Base-by-base conservation (phyloP, 1,284 basidiomycete genomes). In the Xanthoconium separans region DNA sequence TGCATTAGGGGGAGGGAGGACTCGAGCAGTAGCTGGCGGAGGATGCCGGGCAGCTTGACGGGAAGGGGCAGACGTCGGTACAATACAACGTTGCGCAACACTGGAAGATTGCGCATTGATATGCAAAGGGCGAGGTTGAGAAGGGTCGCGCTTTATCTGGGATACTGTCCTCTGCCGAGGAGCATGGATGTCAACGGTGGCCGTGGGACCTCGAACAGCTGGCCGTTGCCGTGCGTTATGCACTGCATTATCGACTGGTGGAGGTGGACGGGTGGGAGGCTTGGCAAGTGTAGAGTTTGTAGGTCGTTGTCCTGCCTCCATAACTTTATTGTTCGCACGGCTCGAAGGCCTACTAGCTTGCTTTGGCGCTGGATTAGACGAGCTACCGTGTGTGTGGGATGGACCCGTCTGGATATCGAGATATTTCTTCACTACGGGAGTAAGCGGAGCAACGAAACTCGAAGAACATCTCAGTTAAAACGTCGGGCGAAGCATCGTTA, bases 381-480 rank as follows among this genome's bases (percentile, higher is more conserved):
- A 44, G 31, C 16, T 9, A 31, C 29, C 27, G 16, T 47, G 45
- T 29, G n/a, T 9, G 31, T 30, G 27, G 16, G 42, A 44, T 18
- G 58, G 54, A 6, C 71, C 66, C 2, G 62, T 24, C 55, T 78
- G 78, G 48, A 93, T 77, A 57, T 88, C 83, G 4, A 93, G 81
- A 66, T 92, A 92, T 69, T 90, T 91, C 62, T 80, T 85, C 51
- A 84, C 83, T 2, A 82, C 86, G 5, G 91, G 91, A 3, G 87
- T 86, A 20, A 93, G 76, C 6, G 89, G 89, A 4, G 77, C 76
- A 15, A 81, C 78, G 63, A 93, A 92, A 45, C 91, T 93, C 59
- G 20, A 50, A 13, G 27, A 36, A 33, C 22, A 39, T 44, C 24
- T 59, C 33, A 57, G 50, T 51, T 56, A 43, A 36, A 30, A 37